Conservation (phyloP, 345 rosid genomes). For the Cardamine resedifolia region DNA sequence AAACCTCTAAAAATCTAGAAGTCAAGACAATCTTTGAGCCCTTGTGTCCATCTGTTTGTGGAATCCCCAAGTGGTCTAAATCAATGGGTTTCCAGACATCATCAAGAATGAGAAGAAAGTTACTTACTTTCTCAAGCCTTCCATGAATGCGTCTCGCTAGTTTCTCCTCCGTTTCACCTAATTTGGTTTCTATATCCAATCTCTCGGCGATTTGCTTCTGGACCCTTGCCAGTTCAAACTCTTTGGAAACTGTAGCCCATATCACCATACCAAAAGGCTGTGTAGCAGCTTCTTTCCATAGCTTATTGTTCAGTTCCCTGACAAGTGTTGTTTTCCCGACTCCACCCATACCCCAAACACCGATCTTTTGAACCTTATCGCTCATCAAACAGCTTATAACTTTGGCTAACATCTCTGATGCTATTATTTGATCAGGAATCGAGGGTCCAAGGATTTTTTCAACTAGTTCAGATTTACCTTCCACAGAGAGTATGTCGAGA, state of each 20-base stretch:
- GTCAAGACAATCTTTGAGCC: constrained; percentile 36
- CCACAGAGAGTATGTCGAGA: constrained; percentile 14
- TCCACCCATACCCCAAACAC: constrained; percentile 42
- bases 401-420: constrained; percentile 33
- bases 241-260: constrained; percentile 38
- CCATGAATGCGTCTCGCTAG: constrained; percentile 19
- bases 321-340: constrained; percentile 45
- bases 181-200: constrained; percentile 4
- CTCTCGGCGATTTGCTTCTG: constrained; percentile 39
- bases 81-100: constrained; percentile 42
- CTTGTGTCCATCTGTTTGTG: constrained; percentile 13
- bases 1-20: constrained; percentile 37
- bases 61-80: constrained; percentile 36
- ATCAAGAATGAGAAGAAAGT: constrained; percentile 40
- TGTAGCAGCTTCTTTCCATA: constrained; percentile 5
- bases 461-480: constrained; percentile 21
- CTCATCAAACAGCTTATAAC: constrained; percentile 23
- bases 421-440: constrained; percentile 37
- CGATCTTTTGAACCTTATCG: constrained; percentile 29
- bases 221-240: constrained; percentile 29
- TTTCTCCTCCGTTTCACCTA: constrained; percentile 17
- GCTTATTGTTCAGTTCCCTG: constrained; percentile 38
- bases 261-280: constrained; percentile 38
- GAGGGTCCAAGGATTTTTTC: constrained; percentile 40
- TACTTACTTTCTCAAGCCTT: constrained; percentile 18